Conservation (phyloP, 305 asterid species). For the Solanum hybrid region DNA sequence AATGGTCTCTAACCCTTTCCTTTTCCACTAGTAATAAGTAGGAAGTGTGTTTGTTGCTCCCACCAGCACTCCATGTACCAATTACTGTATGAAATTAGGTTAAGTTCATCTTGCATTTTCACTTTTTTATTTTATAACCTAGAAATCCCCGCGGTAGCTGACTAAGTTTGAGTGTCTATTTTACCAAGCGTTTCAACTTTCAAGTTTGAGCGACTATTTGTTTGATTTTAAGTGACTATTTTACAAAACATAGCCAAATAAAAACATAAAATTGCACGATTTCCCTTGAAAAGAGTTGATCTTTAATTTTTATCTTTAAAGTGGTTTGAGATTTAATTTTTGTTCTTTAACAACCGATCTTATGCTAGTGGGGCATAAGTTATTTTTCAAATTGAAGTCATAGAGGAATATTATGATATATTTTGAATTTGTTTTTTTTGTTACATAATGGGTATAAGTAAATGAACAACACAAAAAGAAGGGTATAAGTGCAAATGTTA, state of each 20-base stretch:
- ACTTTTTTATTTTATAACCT: background rate
- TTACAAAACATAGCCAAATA: background rate
- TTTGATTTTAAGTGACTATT: background rate
- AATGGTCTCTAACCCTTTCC: background rate
- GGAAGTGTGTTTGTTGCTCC: conserved; percentile 1
- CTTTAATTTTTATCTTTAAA: background rate
- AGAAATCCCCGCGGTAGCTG: background rate
- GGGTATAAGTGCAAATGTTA: background rate
- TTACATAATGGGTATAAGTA: background rate
- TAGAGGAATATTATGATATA: background rate
- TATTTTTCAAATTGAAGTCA: background rate
- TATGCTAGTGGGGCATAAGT: background rate
- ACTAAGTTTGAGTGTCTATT: background rate
- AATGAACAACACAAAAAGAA: background rate
- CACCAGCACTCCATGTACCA: background rate
- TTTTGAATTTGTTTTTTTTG: too few species aligned
- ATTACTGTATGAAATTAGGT: conserved; percentile 1
- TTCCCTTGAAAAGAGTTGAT: background rate
- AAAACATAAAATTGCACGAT: background rate
- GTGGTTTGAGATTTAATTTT: background rate
- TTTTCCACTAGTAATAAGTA: background rate
- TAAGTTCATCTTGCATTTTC: background rate
- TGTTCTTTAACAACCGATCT: background rate
- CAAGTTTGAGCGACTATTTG: background rate
- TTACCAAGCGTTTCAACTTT: background rate